phyloP scores from a whole-genome alignment of 202 grass and related monocot species.

The Zizania palustris region DNA sequence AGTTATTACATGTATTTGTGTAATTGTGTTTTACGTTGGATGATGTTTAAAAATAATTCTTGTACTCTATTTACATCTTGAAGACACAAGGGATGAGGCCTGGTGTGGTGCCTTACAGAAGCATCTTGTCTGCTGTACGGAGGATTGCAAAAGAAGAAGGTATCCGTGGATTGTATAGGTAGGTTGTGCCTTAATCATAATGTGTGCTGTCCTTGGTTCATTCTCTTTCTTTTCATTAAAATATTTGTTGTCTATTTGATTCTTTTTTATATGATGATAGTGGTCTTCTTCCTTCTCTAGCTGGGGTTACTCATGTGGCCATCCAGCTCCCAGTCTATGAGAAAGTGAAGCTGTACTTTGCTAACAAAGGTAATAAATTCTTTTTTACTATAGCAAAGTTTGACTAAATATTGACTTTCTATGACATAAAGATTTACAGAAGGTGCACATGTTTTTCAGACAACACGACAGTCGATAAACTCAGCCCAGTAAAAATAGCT shows the following conservation, averaged over 20 bases:
- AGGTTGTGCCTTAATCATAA: constrained; percentile 35
- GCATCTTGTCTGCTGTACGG: constrained; percentile 73
- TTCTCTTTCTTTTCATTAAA: constrained; percentile 21
- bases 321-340: constrained; percentile 86
- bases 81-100: constrained; percentile 77
- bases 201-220: not conserved
- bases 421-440: constrained; percentile 20
- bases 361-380: constrained; percentile 57
- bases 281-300: constrained; percentile 86
- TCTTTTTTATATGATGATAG: constrained; percentile 51
- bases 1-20: constrained; percentile 13
- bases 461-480: constrained; percentile 76
- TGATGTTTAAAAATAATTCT: constrained; percentile 29
- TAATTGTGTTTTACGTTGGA: constrained; percentile 28
- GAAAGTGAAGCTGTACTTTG: constrained; percentile 73
- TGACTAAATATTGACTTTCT: not conserved
- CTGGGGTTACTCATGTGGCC: constrained; percentile 81
- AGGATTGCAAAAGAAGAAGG: constrained; percentile 68
- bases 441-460: constrained; percentile 44
- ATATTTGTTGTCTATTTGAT: constrained; percentile 30
- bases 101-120: constrained; percentile 57
- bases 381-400: constrained; percentile 11
- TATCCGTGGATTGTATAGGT: constrained; percentile 76
- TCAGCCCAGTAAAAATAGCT: constrained; percentile 59
- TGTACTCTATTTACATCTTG: constrained; percentile 12